These are phyloP conservation scores for Hyphodiscus hymeniophilus DNA, from an alignment of 495 filamentous ascomycete species.

Conservation along the genomic window DNA sequence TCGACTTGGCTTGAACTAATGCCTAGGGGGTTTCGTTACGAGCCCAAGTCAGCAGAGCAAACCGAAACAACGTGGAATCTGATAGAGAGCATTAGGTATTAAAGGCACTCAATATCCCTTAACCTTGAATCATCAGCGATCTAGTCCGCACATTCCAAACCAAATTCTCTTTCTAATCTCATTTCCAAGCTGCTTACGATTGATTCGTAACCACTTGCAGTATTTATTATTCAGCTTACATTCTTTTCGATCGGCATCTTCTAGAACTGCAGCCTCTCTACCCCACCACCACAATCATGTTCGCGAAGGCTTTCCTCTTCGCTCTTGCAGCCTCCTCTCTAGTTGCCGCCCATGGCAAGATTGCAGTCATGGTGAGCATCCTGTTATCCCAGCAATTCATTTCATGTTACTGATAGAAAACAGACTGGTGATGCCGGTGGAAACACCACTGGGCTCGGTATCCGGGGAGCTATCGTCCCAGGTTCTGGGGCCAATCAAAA, in stretches of 20 bases:
- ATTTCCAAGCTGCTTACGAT: constrained; percentile 20
- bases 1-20: not conserved
- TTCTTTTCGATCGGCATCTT: constrained; percentile 4
- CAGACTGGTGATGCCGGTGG: constrained; percentile 24
- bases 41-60: not conserved
- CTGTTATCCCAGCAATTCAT: not conserved
- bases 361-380: constrained; percentile 20
- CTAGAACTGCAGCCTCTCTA: constrained; percentile 1
- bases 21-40: not conserved
- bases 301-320: constrained; percentile 18
- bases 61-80: constrained; percentile 3
- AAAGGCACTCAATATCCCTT: constrained; percentile 19
- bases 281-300: constrained; percentile 13
- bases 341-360: constrained; percentile 23
- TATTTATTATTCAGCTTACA: constrained; percentile 15
- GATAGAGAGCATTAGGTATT: constrained; percentile 10
- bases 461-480: constrained; percentile 20
- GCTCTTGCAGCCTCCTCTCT: constrained; percentile 22
- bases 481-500: constrained; percentile 18
- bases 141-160: constrained; percentile 16
- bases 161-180: constrained; percentile 11
- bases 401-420: constrained; percentile 7
- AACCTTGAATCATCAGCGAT: constrained; percentile 18
- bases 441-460: constrained; percentile 23
- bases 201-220: constrained; percentile 22